A percentile compares a stretch with the other conserved stretches of the same genome.
These are phyloP conservation scores for Aphanocladium album DNA, from an alignment of 2,329 filamentous ascomycete species.

Conservation along the genomic window DNA sequence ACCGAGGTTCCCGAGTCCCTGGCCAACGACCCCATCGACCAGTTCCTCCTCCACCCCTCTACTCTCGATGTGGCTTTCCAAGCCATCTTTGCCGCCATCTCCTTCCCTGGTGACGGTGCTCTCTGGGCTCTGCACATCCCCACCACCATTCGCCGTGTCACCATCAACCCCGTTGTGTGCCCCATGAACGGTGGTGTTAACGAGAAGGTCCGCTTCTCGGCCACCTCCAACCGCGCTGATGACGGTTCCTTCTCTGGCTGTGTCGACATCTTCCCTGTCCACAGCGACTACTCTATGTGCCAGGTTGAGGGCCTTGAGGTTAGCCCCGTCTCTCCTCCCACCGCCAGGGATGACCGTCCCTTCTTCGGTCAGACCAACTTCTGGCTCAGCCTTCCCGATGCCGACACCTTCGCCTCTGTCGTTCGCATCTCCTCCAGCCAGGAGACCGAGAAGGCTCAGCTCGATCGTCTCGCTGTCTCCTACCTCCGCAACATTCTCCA, in stretches of 20 bases:
- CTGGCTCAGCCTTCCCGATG: conserved; percentile 11
- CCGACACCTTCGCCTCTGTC: conserved; percentile 6
- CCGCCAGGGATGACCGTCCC: conserved; percentile 9
- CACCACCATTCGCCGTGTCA: conserved; percentile 20
- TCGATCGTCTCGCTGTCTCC: conserved; percentile 9
- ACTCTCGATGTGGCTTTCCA: conserved; percentile 33
- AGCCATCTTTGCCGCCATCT: conserved; percentile 26
- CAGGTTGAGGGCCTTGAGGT: conserved; percentile 13
- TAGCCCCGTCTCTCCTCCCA: conserved; percentile 12
- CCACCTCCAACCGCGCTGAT: conserved; percentile 10
- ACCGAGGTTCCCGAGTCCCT: conserved; percentile 13
- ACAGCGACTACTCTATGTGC: conserved; percentile 5
- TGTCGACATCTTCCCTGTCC: conserved; percentile 12
- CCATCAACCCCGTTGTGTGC: conserved; percentile 11
- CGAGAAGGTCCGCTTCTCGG: conserved; percentile 9
- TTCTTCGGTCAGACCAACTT: conserved; percentile 13
- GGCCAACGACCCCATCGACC: conserved; percentile 3
- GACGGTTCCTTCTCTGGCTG: conserved; percentile 9
- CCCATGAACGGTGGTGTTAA: conserved; percentile 12
- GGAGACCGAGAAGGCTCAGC: conserved; percentile 12
- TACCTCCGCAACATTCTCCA: conserved; percentile 11
- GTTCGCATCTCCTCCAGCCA: conserved; percentile 4
- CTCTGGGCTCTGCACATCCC: conserved; percentile 30
- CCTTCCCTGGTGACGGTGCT: conserved; percentile 27
- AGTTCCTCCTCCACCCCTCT: conserved; percentile 28